phyloP scores from a whole-genome alignment of 768 basidiomycete species.

The Porpolomopsis calyptriformis region DNA sequence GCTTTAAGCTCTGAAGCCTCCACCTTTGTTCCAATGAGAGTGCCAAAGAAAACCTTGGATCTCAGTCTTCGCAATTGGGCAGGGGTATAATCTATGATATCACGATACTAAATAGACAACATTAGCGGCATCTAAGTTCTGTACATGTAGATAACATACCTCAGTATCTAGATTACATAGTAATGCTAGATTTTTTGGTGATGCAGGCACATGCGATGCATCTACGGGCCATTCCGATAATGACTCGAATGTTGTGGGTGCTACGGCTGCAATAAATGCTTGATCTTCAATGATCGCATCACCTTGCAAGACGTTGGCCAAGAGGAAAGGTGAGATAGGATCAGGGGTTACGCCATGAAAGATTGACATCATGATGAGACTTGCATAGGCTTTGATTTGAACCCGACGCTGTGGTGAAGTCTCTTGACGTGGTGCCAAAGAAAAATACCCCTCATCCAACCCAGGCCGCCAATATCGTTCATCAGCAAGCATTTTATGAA shows the following conservation, averaged over 20 bases:
- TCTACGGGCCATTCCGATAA: background rate
- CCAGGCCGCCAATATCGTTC: background rate
- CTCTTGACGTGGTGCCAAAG: background rate
- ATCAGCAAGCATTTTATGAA: background rate
- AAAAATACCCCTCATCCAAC: background rate
- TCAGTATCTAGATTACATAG: background rate
- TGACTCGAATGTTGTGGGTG: background rate
- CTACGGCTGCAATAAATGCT: background rate
- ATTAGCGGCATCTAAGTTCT: too few relatives aligned
- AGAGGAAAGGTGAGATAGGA: background rate
- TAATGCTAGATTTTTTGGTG: background rate
- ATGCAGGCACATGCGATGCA: background rate
- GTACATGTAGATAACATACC: background rate
- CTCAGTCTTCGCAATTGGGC: background rate
- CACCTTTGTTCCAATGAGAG: background rate
- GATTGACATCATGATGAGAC: background rate
- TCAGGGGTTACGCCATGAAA: background rate
- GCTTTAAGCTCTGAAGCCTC: background rate
- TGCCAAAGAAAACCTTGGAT: background rate
- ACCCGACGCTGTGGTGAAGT: background rate
- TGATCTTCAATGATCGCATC: background rate
- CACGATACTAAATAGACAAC: background rate
- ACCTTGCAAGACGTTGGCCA: background rate
- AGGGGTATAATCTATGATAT: background rate
- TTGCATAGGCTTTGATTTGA: background rate